phyloP scores from a whole-genome alignment of 495 filamentous ascomycete genomes.

The Lepidopterella palustris region DNA sequence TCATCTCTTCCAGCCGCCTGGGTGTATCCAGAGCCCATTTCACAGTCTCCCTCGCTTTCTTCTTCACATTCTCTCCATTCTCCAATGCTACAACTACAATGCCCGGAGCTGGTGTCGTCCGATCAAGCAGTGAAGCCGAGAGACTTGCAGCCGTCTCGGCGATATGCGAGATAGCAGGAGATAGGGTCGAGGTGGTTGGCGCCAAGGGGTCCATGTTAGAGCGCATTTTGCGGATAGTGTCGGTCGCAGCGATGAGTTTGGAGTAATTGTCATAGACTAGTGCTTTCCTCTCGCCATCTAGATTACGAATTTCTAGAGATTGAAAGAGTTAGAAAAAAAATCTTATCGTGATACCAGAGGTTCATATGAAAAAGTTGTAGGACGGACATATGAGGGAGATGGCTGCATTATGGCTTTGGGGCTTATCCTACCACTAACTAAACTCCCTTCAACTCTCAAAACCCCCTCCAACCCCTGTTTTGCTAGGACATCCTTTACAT shows the following conservation, averaged over 20 bases:
- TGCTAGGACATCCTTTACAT: constrained; percentile 58
- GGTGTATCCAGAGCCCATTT: constrained; percentile 62
- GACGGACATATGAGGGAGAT: neutral
- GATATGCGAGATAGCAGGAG: constrained; percentile 71
- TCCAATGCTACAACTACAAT: constrained; percentile 1
- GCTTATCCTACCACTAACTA: constrained; percentile 50
- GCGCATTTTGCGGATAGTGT: constrained; percentile 85
- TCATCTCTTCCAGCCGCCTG: constrained; percentile 43
- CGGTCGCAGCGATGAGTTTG: constrained; percentile 89
- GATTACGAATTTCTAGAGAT: constrained; percentile 63
- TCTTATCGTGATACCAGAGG: no score
- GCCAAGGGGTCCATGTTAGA: constrained; percentile 67
- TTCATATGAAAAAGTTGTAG: no score
- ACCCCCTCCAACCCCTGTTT: constrained; percentile 59
- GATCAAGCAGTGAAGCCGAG: constrained; percentile 42
- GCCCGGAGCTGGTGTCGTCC: constrained; percentile 22
- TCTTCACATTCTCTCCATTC: constrained; percentile 33
- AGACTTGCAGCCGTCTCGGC: constrained; percentile 68
- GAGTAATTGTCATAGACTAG: constrained; percentile 98
- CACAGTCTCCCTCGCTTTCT: constrained; percentile 55
- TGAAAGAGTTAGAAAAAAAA: neutral
- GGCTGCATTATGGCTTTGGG: no score
- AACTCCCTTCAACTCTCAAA: constrained; percentile 54
- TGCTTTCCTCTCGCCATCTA: constrained; percentile 93
- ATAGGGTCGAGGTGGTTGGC: constrained; percentile 63